phyloP scores from a whole-genome alignment of 1,284 basidiomycete genomes.

The Tylopilus sp. region DNA sequence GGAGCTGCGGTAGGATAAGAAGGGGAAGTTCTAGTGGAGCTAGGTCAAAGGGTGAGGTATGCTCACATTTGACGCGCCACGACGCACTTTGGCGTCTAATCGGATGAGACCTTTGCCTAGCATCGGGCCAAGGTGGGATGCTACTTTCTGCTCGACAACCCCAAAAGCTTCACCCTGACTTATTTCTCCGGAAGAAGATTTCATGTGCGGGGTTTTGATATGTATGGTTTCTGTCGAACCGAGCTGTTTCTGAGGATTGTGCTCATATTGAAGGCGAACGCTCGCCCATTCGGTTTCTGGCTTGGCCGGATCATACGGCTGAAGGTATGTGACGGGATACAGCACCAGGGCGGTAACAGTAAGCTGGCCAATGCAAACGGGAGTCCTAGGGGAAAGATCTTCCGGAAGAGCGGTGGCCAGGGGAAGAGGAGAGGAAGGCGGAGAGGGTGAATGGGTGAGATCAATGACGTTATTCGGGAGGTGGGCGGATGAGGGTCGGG shows the following conservation, averaged over 20 bases:
- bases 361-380: conserved; percentile 91
- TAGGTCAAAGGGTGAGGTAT: conserved; percentile 14
- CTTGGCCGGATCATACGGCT: conserved; percentile 55
- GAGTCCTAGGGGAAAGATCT: conserved; percentile 77
- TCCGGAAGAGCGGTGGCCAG: conserved; percentile 49
- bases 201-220: conserved; percentile 74
- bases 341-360: conserved; percentile 86
- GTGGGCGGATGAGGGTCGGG: conserved; percentile 32
- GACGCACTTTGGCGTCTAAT: conserved; percentile 83
- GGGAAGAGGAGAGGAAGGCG: conserved; percentile 59
- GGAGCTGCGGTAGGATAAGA: conserved; percentile 60
- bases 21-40: conserved; percentile 28
- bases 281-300: conserved; percentile 76
- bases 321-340: conserved; percentile 84
- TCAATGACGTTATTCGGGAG: conserved; percentile 72
- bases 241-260: conserved; percentile 63
- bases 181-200: conserved; percentile 61
- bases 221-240: conserved; percentile 82
- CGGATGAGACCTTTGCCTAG: conserved; percentile 86
- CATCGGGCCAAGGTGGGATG: conserved; percentile 83
- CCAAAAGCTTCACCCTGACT: conserved; percentile 77
- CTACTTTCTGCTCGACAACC: conserved; percentile 87
- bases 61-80: conserved; percentile 70
- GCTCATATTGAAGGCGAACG: conserved; percentile 81
- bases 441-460: conserved; percentile 80